Evolutionary conservation across 768 basidiomycete genomes (phyloP).

Genomic region (Tubosaeta brunneosetosa): DNA sequence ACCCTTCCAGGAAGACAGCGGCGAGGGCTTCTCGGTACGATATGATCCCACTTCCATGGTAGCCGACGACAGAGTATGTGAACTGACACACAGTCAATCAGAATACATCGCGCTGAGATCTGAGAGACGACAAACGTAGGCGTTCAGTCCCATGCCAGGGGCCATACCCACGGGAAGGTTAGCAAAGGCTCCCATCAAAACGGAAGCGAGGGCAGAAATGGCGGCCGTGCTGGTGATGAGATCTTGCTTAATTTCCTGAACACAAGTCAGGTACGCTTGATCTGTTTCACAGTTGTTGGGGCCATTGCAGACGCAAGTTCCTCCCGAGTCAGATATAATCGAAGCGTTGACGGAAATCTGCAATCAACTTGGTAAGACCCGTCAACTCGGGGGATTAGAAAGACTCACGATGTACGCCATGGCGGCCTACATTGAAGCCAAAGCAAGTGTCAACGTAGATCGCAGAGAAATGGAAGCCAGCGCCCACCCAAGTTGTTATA

Average conservation of each 20-base stretch:
- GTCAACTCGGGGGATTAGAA: background rate
- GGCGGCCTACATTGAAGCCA: constrained; percentile 44
- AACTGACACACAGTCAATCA: constrained; percentile 44
- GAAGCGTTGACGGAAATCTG: constrained; percentile 84
- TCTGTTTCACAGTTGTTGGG: constrained; percentile 53
- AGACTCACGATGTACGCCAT: constrained; percentile 77
- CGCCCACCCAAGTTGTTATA: constrained; percentile 72
- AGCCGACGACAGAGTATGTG: constrained; percentile 83
- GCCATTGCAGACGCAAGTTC: constrained; percentile 72
- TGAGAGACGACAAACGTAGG: constrained; percentile 51
- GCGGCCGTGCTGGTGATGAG: constrained; percentile 82
- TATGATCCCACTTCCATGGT: constrained; percentile 67
- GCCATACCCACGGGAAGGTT: constrained; percentile 90
- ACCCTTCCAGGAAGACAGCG: constrained; percentile 88
- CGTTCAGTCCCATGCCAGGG: constrained; percentile 79
- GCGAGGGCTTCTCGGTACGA: constrained; percentile 75
- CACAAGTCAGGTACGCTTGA: constrained; percentile 50
- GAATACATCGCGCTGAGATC: background rate
- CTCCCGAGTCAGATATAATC: constrained; percentile 72
- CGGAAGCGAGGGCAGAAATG: constrained; percentile 66
- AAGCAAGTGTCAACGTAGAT: constrained; percentile 1
- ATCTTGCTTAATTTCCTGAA: constrained; percentile 62
- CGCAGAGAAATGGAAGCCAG: background rate
- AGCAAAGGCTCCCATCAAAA: constrained; percentile 79
- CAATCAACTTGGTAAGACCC: background rate